These are phyloP conservation scores for Tricholomella constricta DNA, from an alignment of 768 basidiomycete genomes.

Conservation along the genomic window DNA sequence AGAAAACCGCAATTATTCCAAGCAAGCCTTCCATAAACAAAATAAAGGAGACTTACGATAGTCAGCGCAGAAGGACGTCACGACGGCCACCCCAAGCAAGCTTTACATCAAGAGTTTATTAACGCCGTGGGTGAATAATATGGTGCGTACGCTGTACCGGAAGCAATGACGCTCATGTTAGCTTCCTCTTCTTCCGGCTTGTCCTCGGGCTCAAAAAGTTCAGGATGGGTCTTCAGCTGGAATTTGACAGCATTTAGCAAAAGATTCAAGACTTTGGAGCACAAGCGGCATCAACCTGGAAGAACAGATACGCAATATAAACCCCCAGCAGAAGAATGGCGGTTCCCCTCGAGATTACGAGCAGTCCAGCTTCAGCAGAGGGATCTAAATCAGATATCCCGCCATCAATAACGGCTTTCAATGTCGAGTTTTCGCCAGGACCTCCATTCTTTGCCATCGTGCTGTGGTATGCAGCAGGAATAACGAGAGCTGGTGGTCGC, in stretches of 20 bases:
- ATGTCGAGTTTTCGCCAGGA: neutral
- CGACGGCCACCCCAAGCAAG: constrained; percentile 71
- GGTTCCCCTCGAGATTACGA: constrained; percentile 80
- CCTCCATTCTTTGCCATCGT: constrained; percentile 29
- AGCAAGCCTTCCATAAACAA: neutral
- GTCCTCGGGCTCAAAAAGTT: constrained; percentile 50
- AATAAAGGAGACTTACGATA: constrained; percentile 54
- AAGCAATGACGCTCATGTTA: constrained; percentile 73
- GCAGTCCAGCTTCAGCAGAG: constrained; percentile 48
- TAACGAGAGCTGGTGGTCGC: constrained; percentile 63
- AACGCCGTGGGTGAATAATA: neutral
- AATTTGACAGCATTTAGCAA: constrained; percentile 7
- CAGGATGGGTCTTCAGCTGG: constrained; percentile 72
- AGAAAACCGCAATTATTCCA: neutral
- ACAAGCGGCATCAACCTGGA: constrained; percentile 55
- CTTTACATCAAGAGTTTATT: constrained; percentile 31
- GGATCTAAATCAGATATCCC: constrained; percentile 22
- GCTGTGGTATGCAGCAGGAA: constrained; percentile 84
- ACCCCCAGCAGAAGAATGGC: constrained; percentile 72
- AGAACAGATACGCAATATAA: constrained; percentile 74
- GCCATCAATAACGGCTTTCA: neutral
- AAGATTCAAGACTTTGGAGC: neutral
- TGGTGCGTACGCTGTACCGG: constrained; percentile 53
- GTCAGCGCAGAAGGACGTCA: constrained; percentile 90
- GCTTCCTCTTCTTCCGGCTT: constrained; percentile 39